Evolutionary conservation across 2,329 filamentous ascomycete species (phyloP).

Genomic region (Fusarium oxysporum): DNA sequence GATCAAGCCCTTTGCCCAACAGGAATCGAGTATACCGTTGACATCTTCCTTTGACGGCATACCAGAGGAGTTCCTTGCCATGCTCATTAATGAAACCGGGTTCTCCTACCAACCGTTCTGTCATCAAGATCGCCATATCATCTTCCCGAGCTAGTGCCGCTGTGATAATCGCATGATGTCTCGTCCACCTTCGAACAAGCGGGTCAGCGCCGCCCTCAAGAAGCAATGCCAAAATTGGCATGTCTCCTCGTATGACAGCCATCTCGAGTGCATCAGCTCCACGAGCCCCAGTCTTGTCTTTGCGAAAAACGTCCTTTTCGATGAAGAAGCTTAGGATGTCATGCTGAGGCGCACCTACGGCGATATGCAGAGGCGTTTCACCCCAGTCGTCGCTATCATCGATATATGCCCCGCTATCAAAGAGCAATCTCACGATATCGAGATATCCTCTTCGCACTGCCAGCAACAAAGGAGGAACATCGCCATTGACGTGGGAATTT

Average conservation of each 20-base stretch:
- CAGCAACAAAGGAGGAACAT: neutral
- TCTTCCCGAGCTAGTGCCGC: neutral
- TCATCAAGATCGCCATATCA: neutral
- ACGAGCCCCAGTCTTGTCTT: neutral
- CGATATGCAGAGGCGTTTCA: neutral
- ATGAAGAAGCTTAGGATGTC: slow-evolving; percentile 4
- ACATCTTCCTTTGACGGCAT: neutral
- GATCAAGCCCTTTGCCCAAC: neutral
- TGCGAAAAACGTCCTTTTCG: neutral
- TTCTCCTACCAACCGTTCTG: neutral
- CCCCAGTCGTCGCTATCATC: neutral
- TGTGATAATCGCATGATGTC: slow-evolving; percentile 3
- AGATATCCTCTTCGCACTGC: neutral
- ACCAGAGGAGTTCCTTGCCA: slow-evolving; percentile 3
- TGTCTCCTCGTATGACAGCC: neutral
- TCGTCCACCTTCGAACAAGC: neutral
- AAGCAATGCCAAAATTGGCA: neutral
- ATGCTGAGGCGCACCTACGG: neutral
- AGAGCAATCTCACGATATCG: neutral
- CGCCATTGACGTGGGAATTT: neutral
- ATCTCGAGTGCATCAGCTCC: neutral
- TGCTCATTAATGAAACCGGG: neutral
- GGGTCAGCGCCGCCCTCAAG: neutral
- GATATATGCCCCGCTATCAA: neutral
- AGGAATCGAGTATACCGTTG: neutral